Evolutionary conservation across 1,139 yeast species (phyloP).

Genomic region (Suhomyces atakaporum): DNA sequence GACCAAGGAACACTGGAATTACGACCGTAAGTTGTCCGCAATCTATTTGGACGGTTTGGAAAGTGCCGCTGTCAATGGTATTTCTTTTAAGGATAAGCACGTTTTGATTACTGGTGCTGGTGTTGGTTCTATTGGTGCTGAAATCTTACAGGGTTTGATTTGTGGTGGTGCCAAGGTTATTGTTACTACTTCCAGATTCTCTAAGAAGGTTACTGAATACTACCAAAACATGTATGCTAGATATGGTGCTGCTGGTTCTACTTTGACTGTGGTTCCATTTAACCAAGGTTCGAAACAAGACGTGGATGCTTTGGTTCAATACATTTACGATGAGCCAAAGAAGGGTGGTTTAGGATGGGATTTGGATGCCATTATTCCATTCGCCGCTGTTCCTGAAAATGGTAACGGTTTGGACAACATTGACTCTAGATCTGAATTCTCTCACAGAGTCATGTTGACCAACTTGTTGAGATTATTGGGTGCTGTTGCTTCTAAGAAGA

Average conservation of each 20-base stretch:
- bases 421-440: slow-evolving; percentile 94
- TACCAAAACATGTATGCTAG: slow-evolving; percentile 92
- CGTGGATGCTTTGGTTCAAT: slow-evolving; percentile 80
- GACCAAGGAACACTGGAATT: slow-evolving; percentile 77
- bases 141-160: slow-evolving; percentile 88
- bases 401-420: slow-evolving; percentile 93
- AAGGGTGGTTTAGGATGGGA: slow-evolving; percentile 98
- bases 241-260: slow-evolving; percentile 88
- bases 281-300: slow-evolving; percentile 97
- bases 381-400: slow-evolving; percentile 98
- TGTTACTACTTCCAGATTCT: slow-evolving; percentile 94
- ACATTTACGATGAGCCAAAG: slow-evolving; percentile 78
- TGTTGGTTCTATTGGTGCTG: slow-evolving; percentile 98
- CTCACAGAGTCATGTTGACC: slow-evolving; percentile 97
- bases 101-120: slow-evolving; percentile 98
- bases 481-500: slow-evolving; percentile 81
- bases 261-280: slow-evolving; percentile 94
- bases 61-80: slow-evolving; percentile 89
- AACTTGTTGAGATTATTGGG: slow-evolving; percentile 92
- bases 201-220: slow-evolving; percentile 91
- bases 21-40: slow-evolving; percentile 77
- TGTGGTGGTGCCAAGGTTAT: slow-evolving; percentile 98
- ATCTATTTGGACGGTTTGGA: slow-evolving; percentile 87
- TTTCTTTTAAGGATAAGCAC: slow-evolving; percentile 83
- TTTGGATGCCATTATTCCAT: slow-evolving; percentile 92